Conservation (phyloP, 2,329 filamentous ascomycete genomes). For the Arthrobotrys entomopaga region DNA sequence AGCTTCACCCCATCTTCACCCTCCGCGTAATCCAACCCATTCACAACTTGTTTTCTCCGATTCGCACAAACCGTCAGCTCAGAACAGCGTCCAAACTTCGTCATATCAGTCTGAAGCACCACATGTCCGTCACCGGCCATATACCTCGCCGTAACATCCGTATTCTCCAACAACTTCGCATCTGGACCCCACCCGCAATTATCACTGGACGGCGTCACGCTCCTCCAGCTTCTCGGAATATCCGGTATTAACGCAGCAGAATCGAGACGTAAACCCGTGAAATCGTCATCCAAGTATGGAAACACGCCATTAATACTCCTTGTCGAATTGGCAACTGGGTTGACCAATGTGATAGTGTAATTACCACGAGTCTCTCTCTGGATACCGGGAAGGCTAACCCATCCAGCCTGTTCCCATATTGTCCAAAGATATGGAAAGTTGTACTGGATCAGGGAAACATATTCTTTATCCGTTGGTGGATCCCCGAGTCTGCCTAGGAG, state of each 20-base stretch:
- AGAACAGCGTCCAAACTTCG: constrained; percentile 26
- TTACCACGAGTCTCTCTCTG: constrained; percentile 26
- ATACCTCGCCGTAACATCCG: constrained; percentile 24
- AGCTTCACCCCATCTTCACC: constrained; percentile 32
- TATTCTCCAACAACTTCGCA: constrained; percentile 40
- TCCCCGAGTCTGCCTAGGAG: constrained; percentile 11
- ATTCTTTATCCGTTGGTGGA: not conserved
- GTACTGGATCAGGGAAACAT: constrained; percentile 14
- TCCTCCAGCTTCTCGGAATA: constrained; percentile 32
- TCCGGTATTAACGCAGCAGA: constrained; percentile 41
- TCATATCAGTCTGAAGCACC: constrained; percentile 46
- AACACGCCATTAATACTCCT: constrained; percentile 25
- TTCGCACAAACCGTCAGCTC: constrained; percentile 51
- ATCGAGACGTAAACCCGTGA: constrained; percentile 28
- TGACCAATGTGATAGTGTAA: constrained; percentile 27
- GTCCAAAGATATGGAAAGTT: constrained; percentile 44
- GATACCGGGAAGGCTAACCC: constrained; percentile 30
- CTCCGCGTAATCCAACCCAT: constrained; percentile 29
- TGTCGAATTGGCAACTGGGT: constrained; percentile 13
- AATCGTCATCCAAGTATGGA: constrained; percentile 38
- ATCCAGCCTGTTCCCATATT: constrained; percentile 21
- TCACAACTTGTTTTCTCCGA: constrained; percentile 24
- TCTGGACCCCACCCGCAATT: constrained; percentile 38
- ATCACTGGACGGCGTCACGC: not conserved
- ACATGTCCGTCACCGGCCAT: constrained; percentile 29